Conservation (phyloP, 768 basidiomycete species). For the Ramaria sp. region DNA sequence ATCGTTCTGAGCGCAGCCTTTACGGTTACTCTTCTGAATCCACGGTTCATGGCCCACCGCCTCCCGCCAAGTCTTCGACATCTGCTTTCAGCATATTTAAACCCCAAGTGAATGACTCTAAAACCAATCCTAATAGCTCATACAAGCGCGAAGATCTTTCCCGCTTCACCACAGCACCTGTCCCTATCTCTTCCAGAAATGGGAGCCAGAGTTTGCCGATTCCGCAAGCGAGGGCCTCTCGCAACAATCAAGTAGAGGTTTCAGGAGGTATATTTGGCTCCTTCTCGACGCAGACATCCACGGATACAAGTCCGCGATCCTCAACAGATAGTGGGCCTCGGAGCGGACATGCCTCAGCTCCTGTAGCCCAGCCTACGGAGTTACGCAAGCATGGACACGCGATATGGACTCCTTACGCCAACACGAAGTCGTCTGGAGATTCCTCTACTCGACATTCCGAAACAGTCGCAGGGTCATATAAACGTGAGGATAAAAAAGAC, state of each 20-base stretch:
- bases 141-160: background rate
- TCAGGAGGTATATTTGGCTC: background rate
- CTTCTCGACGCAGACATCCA: background rate
- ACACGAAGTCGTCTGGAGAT: background rate
- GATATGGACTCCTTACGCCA: slow-evolving; percentile 1
- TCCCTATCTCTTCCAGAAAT: background rate
- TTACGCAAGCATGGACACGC: background rate
- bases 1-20: background rate
- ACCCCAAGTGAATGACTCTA: background rate
- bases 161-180: background rate
- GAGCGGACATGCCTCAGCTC: background rate
- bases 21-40: slow-evolving; percentile 2
- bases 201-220: background rate
- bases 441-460: background rate
- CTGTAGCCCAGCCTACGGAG: background rate
- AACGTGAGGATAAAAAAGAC: background rate
- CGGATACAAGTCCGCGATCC: slow-evolving; percentile 5
- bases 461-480: background rate
- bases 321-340: slow-evolving; percentile 5
- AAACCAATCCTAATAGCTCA: background rate
- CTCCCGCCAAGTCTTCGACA: background rate
- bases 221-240: background rate
- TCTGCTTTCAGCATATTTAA: background rate
- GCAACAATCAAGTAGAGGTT: background rate
- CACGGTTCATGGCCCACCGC: background rate